Base-by-base conservation (phyloP, 441 rosid genomes). In the Lepidium campestre region DNA sequence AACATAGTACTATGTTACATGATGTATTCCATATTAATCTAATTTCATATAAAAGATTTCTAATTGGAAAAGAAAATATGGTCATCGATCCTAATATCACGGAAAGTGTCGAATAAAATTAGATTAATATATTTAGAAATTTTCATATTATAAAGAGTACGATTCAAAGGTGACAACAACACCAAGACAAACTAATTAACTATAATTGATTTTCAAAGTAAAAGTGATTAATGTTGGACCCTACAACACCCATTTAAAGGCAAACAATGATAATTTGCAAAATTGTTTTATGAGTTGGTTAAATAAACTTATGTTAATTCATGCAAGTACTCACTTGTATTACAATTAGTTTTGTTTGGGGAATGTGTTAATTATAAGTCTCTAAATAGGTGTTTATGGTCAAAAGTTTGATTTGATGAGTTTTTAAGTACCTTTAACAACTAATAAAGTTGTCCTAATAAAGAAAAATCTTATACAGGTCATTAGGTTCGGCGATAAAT, bases 201-300 rank as follows among this genome's bases (percentile, higher is more conserved):
- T 52, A 67, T 65, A 67, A 60, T 60, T 61, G 42, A 29, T 7
- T 46, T 17, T 58, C 18, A 53, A 50, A 61, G 32, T 55, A 31
- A 73, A 67, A 67, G 65, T 29, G n/a, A 37, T 54, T 45, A 73
- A 22, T 36, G 68, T 53, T 73, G 57, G 77, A 45, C 67, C 77
- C 72, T 73, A 73, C 77, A 44, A 53, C 49, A 29, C 57, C 56
- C 77, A 60, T 53, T 60, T 42, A 73, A 73, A 73, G 72, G 72
- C 63, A 73, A 72, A 73, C 58, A 67, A 50, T 60, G 40, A 66
- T 73, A 59, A 73, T 66, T 42, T 49, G 31, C 25, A 44, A 59
- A 73, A 72, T 53, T 66, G 57, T 50, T 44, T 23, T 71, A 42
- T 52, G 57, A 66, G 53, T 59, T 66, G 57, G 56, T 66, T 60